A percentile compares a stretch with the other conserved stretches of the same genome.
Conservation (phyloP, 208 protist genomes). For the Strigomonas galati region DNA sequence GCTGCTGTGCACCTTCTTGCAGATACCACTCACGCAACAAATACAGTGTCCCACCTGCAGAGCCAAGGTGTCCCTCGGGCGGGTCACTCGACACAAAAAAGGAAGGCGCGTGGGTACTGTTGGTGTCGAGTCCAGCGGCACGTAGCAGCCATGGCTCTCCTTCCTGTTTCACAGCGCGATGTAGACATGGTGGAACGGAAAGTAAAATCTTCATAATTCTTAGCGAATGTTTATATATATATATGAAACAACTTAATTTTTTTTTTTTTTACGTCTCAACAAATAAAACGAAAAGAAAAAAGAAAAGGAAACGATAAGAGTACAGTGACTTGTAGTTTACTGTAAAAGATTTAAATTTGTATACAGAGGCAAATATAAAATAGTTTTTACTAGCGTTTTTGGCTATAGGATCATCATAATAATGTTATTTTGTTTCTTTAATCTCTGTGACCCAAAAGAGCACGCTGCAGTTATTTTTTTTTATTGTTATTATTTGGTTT, state of each 20-base stretch:
- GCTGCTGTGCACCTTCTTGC: background rate
- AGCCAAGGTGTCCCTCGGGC: slow-evolving; percentile 27
- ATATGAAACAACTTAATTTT: too few species aligned
- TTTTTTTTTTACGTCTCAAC: background rate
- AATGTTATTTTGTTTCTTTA: too few species aligned
- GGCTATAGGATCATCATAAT: too few species aligned
- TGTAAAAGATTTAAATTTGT: too few species aligned
- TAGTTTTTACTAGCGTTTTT: too few species aligned
- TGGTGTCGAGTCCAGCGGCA: background rate
- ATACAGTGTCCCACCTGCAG: slow-evolving; percentile 41
- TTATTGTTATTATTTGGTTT: too few species aligned
- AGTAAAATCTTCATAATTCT: background rate
- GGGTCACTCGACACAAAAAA: slow-evolving; percentile 40
- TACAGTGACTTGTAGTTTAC: too few species aligned
- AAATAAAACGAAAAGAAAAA: slow-evolving; percentile 12
- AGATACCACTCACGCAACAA: slow-evolving; percentile 32
- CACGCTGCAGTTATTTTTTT: too few species aligned
- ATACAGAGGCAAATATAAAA: too few species aligned
- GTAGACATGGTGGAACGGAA: background rate
- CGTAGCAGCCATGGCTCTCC: background rate
- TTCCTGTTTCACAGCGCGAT: background rate
- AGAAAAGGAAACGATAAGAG: background rate
- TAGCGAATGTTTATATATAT: too few species aligned
- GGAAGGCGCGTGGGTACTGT: background rate
- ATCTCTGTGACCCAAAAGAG: too few species aligned